phyloP scores from a whole-genome alignment of 352 stramenopile genomes.

The Phytophthora uliginosa region DNA sequence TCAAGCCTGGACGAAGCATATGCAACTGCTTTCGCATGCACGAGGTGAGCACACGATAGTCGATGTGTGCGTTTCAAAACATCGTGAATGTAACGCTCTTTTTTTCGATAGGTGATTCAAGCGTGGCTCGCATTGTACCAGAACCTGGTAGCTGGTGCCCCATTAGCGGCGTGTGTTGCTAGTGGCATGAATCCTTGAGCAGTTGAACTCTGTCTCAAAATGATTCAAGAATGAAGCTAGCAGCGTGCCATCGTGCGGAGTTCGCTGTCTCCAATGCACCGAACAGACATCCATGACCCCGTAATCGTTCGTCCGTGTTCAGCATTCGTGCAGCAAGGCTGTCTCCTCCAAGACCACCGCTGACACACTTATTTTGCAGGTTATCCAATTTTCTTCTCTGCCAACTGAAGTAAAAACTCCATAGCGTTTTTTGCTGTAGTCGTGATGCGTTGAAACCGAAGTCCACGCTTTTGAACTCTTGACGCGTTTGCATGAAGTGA shows the following conservation, averaged over 20 bases:
- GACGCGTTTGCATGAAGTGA: constrained; percentile 19
- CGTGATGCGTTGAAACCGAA: constrained; percentile 24
- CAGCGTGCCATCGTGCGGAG: constrained; percentile 4
- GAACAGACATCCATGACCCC: constrained; percentile 7
- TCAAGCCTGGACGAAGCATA: constrained; percentile 73
- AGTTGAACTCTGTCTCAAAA: not conserved
- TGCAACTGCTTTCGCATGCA: constrained; percentile 88
- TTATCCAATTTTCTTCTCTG: constrained; percentile 1
- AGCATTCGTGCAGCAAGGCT: constrained; percentile 29
- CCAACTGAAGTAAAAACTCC: constrained; percentile 22
- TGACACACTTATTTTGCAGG: constrained; percentile 15
- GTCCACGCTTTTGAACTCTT: constrained; percentile 25
- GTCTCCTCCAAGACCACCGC: constrained; percentile 29
- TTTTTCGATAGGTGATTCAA: constrained; percentile 45
- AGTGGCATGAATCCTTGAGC: constrained; percentile 25
- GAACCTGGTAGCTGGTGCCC: constrained; percentile 41
- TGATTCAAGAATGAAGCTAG: constrained; percentile 10
- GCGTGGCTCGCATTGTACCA: constrained; percentile 56
- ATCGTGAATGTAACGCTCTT: constrained; percentile 10
- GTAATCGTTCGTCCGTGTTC: constrained; percentile 8
- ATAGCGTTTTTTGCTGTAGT: constrained; percentile 19
- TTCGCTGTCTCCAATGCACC: constrained; percentile 3
- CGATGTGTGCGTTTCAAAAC: not conserved
- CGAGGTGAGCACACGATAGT: constrained; percentile 49
- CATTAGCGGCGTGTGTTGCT: constrained; percentile 36